phyloP scores from a whole-genome alignment of 768 basidiomycete genomes.

The Dioszegia hungarica region DNA sequence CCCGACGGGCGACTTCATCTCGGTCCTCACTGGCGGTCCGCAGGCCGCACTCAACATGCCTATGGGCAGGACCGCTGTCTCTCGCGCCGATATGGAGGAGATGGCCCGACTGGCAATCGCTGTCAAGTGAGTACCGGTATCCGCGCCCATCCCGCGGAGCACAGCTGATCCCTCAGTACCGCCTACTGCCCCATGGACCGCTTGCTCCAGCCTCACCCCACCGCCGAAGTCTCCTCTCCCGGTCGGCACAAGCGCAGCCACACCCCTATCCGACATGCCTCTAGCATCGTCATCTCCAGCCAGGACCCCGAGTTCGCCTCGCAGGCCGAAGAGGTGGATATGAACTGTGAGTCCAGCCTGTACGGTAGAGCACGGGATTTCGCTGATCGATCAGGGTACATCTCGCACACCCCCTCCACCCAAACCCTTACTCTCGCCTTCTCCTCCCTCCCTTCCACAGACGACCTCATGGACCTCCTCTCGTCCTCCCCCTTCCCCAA shows the following conservation, averaged over 20 bases:
- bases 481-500: constrained; percentile 9
- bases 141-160: background rate
- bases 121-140: constrained; percentile 22
- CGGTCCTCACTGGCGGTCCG: constrained; percentile 5
- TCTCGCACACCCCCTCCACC: constrained; percentile 37
- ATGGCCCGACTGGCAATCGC: constrained; percentile 15
- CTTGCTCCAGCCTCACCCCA: constrained; percentile 10
- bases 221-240: background rate
- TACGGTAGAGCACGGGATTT: background rate
- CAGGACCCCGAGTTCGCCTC: constrained; percentile 11
- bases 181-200: constrained; percentile 21
- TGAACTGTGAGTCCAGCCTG: constrained; percentile 10
- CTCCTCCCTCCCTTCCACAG: constrained; percentile 27
- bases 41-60: constrained; percentile 4
- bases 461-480: constrained; percentile 33
- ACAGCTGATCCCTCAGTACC: constrained; percentile 7
- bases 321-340: constrained; percentile 10
- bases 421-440: constrained; percentile 37
- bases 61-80: constrained; percentile 13
- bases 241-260: constrained; percentile 6
- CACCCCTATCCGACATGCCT: background rate
- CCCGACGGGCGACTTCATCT: background rate
- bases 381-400: constrained; percentile 32
- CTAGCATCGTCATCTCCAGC: constrained; percentile 16
- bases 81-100: constrained; percentile 22